Percentiles rank a stretch among this genome's conserved stretches.
Evolutionary conservation across 1,284 basidiomycete genomes (phyloP).

Genomic region (Cutaneotrichosporon dermatis): DNA sequence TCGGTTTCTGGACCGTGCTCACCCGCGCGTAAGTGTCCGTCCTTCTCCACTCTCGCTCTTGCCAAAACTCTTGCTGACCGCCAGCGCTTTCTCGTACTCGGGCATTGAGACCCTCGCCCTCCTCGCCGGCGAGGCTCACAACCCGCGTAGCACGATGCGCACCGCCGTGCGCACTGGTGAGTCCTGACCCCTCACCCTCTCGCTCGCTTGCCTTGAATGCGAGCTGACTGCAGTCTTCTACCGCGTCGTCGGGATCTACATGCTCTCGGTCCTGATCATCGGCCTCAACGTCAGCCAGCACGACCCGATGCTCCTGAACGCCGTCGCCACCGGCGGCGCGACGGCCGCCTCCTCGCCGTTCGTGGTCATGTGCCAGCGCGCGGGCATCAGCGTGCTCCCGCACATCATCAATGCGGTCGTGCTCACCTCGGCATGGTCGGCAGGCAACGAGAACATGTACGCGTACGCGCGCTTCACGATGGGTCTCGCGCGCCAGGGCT

Average conservation of each 20-base stretch:
- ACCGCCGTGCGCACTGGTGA: constrained; percentile 59
- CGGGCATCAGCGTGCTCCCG: constrained; percentile 69
- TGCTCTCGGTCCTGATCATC: constrained; percentile 12
- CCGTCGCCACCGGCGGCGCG: constrained; percentile 56
- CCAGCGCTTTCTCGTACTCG: constrained; percentile 34
- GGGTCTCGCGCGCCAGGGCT: constrained; percentile 55
- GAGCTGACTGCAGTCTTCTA: constrained; percentile 54
- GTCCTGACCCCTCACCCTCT: no score
- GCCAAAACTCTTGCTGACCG: no score
- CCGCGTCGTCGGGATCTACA: constrained; percentile 64
- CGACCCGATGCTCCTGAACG: constrained; percentile 48
- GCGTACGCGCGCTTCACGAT: constrained; percentile 53
- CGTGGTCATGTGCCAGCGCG: constrained; percentile 62
- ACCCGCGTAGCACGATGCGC: constrained; percentile 65
- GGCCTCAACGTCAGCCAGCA: constrained; percentile 43
- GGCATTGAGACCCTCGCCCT: constrained; percentile 49
- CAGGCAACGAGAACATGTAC: constrained; percentile 54
- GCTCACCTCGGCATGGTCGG: constrained; percentile 54
- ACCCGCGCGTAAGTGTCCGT: constrained; percentile 4
- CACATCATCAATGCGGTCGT: constrained; percentile 65
- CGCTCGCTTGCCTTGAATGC: no score
- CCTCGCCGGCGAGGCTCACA: constrained; percentile 51
- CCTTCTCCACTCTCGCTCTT: no score
- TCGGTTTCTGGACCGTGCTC: constrained; percentile 63
- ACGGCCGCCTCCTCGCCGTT: constrained; percentile 72